A percentile compares a stretch with the other conserved stretches of the same genome.
Evolutionary conservation across 805 yeast genomes (phyloP).

Genomic region (Zygosaccharomyces lentus): DNA sequence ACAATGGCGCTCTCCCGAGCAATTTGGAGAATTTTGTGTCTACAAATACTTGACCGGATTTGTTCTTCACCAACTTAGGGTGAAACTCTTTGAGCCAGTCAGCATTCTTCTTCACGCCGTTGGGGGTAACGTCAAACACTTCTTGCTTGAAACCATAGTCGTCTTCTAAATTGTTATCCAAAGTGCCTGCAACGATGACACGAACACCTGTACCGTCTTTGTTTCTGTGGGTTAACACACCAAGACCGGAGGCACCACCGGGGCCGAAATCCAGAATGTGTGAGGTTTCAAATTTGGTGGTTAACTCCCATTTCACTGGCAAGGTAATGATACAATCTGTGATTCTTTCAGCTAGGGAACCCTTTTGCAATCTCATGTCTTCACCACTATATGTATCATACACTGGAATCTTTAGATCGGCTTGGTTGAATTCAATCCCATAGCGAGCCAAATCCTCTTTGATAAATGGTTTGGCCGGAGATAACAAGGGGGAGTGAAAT

Average conservation of each 20-base stretch:
- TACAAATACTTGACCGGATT: conserved; percentile 69
- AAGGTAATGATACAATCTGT: conserved; percentile 79
- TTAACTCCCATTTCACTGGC: conserved; percentile 92
- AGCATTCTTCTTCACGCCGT: conserved; percentile 71
- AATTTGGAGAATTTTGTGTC: conserved; percentile 92
- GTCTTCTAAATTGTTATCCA: conserved; percentile 67
- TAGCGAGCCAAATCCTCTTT: conserved; percentile 58
- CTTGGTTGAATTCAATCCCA: conserved; percentile 50
- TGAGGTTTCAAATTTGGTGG: conserved; percentile 76
- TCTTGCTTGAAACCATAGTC: conserved; percentile 97
- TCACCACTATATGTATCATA: conserved; percentile 83
- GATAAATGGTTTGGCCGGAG: conserved; percentile 64
- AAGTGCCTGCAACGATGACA: conserved; percentile 86
- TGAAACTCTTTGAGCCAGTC: conserved; percentile 88
- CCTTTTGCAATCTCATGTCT: conserved; percentile 57
- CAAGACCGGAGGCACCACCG: conserved; percentile 96
- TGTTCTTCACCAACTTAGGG: conserved; percentile 79
- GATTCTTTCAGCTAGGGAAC: conserved; percentile 62
- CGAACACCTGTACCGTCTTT: conserved; percentile 98
- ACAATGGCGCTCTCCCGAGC: conserved; percentile 89
- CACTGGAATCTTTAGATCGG: conserved; percentile 75
- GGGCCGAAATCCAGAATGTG: conserved; percentile 98
- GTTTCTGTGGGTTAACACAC: conserved; percentile 93
- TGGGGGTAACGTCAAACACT: conserved; percentile 65
- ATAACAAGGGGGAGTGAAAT: conserved; percentile 86